Evolutionary conservation across 169 alveolate species (phyloP).

Genomic region (Eimeria praecox): DNA sequence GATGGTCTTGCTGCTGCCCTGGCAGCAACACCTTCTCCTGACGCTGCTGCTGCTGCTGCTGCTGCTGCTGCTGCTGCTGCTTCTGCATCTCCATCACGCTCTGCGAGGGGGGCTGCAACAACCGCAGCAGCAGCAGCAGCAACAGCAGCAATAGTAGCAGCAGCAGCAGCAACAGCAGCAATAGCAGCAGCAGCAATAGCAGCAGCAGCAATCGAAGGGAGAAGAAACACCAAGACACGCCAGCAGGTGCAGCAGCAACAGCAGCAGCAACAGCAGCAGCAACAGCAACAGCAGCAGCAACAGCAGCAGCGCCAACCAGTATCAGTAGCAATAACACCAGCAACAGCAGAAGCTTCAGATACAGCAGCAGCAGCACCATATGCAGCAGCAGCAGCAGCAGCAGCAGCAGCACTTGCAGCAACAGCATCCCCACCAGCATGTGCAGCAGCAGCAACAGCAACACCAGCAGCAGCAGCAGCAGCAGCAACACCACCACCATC

Average conservation of each 20-base stretch:
- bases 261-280: conserved; percentile 1
- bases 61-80: conserved; percentile 40
- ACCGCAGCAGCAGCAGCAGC: neutral
- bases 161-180: no score
- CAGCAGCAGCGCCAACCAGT: neutral
- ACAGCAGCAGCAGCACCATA: no score
- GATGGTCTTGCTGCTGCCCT: neutral
- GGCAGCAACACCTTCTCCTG: neutral
- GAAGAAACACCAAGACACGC: no score
- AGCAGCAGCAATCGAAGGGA: no score
- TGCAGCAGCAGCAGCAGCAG: no score
- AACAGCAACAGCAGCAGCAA: neutral
- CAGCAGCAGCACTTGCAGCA: no score
- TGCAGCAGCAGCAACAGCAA: no score
- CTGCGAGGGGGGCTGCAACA: conserved; percentile 3
- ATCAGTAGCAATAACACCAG: no score
- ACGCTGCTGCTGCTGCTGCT: neutral
- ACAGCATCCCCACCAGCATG: no score
- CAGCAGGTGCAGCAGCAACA: neutral
- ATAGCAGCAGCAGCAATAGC: neutral
- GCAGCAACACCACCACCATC: neutral
- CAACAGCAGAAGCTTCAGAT: no score
- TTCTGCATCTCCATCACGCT: neutral
- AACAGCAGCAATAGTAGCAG: neutral
- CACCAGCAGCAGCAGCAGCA: neutral